A percentile compares a stretch with the other conserved stretches of the same genome.
These are phyloP conservation scores for Triticum dicoccoides DNA, from an alignment of 176 grass and related monocot species.

Conservation along the genomic window DNA sequence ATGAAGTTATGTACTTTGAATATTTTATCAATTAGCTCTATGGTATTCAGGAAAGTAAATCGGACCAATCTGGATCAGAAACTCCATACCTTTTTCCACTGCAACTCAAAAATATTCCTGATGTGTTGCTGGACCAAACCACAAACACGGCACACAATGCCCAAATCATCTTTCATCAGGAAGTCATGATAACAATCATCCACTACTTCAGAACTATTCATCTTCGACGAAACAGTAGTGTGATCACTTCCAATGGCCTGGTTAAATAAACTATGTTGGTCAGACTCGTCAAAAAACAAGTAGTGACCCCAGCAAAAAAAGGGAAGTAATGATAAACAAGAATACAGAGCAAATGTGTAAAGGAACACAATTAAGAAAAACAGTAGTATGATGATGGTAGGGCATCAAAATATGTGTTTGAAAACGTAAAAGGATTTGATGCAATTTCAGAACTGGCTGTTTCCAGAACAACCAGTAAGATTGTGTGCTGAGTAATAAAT, in stretches of 20 bases:
- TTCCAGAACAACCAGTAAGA: conserved; percentile 1
- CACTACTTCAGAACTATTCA: conserved; percentile 14
- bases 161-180: conserved; percentile 57
- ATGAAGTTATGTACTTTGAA: background rate
- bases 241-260: conserved; percentile 29
- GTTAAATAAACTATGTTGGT: conserved; percentile 22
- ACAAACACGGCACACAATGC: conserved; percentile 72
- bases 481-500: background rate
- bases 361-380: background rate
- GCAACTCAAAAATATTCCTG: conserved; percentile 53
- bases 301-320: too few species aligned
- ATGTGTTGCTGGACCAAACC: conserved; percentile 62
- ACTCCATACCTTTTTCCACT: conserved; percentile 59
- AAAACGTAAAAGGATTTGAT: background rate
- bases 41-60: background rate
- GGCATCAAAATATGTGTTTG: background rate
- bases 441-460: background rate
- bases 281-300: background rate
- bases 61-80: conserved; percentile 8
- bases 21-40: background rate
- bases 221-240: conserved; percentile 18
- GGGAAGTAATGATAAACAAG: background rate
- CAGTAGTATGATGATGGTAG: background rate
- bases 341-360: background rate
- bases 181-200: conserved; percentile 49